A percentile compares a stretch with the other conserved stretches of the same genome.
Evolutionary conservation across 495 filamentous ascomycete genomes (phyloP).

Genomic region (Physcia stellaris): DNA sequence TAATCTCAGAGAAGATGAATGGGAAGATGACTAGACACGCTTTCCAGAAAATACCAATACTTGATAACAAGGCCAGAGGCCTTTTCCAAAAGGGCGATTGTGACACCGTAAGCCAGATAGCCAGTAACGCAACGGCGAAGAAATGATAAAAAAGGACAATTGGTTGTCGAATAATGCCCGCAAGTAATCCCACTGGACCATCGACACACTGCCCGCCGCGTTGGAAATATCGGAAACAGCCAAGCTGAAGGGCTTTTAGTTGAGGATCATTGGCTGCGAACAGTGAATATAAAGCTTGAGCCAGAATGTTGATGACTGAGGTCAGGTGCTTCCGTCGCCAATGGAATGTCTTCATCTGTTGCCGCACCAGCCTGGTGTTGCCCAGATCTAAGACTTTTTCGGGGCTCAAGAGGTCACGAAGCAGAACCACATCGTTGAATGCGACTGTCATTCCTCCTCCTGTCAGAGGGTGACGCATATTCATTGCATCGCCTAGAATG

Average conservation of each 20-base stretch:
- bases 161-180: conserved; percentile 67
- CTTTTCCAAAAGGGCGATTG: conserved; percentile 43
- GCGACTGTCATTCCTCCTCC: conserved; percentile 95
- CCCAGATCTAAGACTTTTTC: conserved; percentile 51
- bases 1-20: conserved; percentile 54
- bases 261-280: conserved; percentile 75
- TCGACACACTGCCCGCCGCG: conserved; percentile 54
- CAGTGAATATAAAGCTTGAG: conserved; percentile 76
- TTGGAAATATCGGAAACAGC: conserved; percentile 90
- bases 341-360: conserved; percentile 67
- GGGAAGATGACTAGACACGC: conserved; percentile 83
- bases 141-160: conserved; percentile 80
- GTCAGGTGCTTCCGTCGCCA: conserved; percentile 73
- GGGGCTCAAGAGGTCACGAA: conserved; percentile 58
- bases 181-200: conserved; percentile 70
- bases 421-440: conserved; percentile 69
- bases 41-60: conserved; percentile 63
- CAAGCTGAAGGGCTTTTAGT: conserved; percentile 68
- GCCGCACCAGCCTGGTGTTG: conserved; percentile 46
- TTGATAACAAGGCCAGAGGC: conserved; percentile 45
- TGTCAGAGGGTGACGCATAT: conserved; percentile 92
- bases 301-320: conserved; percentile 88
- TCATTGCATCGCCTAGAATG: conserved; percentile 81
- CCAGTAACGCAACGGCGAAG: conserved; percentile 80
- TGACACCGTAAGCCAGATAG: too few species aligned